Evolutionary conservation across 352 stramenopile species (phyloP).

Genomic region (Pythium angustatum): DNA sequence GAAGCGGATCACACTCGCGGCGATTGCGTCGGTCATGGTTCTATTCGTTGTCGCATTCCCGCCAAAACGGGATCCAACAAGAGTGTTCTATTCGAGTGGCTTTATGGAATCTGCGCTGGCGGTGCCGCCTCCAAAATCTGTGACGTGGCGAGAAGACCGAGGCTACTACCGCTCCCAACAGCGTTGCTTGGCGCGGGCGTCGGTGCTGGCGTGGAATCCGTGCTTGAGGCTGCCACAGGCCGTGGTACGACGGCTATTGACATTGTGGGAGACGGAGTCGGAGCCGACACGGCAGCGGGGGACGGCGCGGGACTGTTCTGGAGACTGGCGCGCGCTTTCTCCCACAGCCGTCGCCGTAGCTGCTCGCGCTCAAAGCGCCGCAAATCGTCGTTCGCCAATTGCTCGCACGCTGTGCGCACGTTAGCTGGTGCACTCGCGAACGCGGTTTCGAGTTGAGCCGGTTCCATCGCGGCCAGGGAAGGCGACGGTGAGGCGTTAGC

Average conservation of each 20-base stretch:
- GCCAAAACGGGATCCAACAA: constrained; percentile 1
- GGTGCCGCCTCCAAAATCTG: constrained; percentile 2
- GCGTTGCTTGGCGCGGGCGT: constrained; percentile 5
- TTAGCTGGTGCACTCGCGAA: constrained; percentile 34
- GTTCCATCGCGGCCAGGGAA: not conserved
- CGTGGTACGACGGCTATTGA: not conserved
- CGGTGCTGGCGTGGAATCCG: not conserved
- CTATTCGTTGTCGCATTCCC: constrained; percentile 1
- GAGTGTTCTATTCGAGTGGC: constrained; percentile 13
- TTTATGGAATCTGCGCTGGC: constrained; percentile 6
- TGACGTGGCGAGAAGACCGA: too few relatives aligned
- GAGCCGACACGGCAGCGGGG: not conserved
- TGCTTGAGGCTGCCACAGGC: not conserved
- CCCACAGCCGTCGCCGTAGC: constrained; percentile 56
- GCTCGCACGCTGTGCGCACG: constrained; percentile 43
- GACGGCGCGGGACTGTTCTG: constrained; percentile 26
- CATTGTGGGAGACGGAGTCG: not conserved
- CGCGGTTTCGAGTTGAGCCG: constrained; percentile 30
- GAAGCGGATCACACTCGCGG: constrained; percentile 36
- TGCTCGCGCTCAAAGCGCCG: constrained; percentile 66
- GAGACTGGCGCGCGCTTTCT: constrained; percentile 47
- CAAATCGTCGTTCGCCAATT: constrained; percentile 46
- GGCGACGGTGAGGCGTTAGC: not conserved
- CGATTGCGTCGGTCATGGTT: constrained; percentile 23
- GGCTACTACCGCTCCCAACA: not conserved